A percentile compares a stretch with the other conserved stretches of the same genome.
Evolutionary conservation across 2,329 filamentous ascomycete species (phyloP).

Genomic region (Thelonectria olida): DNA sequence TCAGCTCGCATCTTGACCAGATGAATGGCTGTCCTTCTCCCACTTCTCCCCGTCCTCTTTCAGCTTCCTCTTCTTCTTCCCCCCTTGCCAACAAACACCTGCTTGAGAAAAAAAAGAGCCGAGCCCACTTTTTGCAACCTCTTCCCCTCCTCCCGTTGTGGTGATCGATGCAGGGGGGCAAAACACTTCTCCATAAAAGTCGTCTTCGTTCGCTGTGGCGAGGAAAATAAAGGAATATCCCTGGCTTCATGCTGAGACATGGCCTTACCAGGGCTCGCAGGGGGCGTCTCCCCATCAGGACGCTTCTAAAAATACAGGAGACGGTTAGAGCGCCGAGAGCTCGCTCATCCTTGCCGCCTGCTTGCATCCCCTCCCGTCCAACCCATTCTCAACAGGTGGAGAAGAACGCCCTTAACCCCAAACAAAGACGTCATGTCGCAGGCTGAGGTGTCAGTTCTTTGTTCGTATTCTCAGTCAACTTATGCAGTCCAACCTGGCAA

Average conservation of each 20-base stretch:
- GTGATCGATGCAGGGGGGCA: constrained; percentile 15
- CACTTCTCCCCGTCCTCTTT: background rate
- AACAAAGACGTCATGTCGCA: constrained; percentile 18
- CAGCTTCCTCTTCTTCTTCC: no score
- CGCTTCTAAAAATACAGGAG: constrained; percentile 13
- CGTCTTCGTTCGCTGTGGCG: background rate
- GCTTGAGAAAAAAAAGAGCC: background rate
- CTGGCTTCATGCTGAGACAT: constrained; percentile 8
- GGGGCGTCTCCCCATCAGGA: no score
- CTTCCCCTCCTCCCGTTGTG: background rate
- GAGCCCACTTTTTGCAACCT: background rate
- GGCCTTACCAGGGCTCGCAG: background rate
- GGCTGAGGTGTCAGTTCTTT: constrained; percentile 17
- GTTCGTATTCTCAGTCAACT: constrained; percentile 17
- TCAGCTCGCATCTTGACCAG: background rate
- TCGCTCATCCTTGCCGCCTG: background rate
- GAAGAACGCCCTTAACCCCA: constrained; percentile 7
- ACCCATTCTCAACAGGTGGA: constrained; percentile 6
- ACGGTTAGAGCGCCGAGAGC: no score
- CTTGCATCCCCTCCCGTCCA: constrained; percentile 2
- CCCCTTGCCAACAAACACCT: background rate
- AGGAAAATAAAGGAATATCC: constrained; percentile 3
- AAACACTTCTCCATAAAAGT: background rate
- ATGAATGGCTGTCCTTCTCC: background rate
- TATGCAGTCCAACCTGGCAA: constrained; percentile 19